phyloP scores from a whole-genome alignment of 345 rosid genomes.

The Isatis tinctoria region DNA sequence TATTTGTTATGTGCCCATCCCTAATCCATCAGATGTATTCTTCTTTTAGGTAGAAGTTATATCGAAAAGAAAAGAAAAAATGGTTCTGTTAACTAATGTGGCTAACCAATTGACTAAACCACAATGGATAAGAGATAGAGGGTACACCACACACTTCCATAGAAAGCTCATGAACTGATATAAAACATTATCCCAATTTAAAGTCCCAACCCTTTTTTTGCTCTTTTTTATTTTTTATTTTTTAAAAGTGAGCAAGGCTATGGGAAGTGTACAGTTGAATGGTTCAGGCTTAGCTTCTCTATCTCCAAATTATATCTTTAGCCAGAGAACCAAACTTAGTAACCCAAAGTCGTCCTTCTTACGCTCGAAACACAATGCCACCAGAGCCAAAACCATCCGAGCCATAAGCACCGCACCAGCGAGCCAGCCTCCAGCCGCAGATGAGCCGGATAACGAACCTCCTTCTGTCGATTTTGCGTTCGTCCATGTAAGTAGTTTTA shows the following conservation, averaged over 20 bases:
- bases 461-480: conserved; percentile 66
- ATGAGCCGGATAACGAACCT: conserved; percentile 44
- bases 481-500: conserved; percentile 60
- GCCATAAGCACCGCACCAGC: conserved; percentile 51
- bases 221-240: not conserved
- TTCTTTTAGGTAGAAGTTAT: no score
- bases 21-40: no score
- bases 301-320: conserved; percentile 25
- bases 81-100: no score
- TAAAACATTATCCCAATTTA: conserved; percentile 18
- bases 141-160: conserved; percentile 34
- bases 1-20: no score
- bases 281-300: conserved; percentile 46
- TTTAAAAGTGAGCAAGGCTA: conserved; percentile 26
- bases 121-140: conserved; percentile 40
- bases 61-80: no score
- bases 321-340: conserved; percentile 14
- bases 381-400: conserved; percentile 29
- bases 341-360: conserved; percentile 18
- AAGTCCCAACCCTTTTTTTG: not conserved
- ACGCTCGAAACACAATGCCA: conserved; percentile 26
- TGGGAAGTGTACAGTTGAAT: conserved; percentile 61
- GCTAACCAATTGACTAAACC: not conserved
- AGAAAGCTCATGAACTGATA: conserved; percentile 5
- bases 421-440: conserved; percentile 29